Evolutionary conservation across 768 basidiomycete genomes (phyloP).

Genomic region (Agaricus bisporus): DNA sequence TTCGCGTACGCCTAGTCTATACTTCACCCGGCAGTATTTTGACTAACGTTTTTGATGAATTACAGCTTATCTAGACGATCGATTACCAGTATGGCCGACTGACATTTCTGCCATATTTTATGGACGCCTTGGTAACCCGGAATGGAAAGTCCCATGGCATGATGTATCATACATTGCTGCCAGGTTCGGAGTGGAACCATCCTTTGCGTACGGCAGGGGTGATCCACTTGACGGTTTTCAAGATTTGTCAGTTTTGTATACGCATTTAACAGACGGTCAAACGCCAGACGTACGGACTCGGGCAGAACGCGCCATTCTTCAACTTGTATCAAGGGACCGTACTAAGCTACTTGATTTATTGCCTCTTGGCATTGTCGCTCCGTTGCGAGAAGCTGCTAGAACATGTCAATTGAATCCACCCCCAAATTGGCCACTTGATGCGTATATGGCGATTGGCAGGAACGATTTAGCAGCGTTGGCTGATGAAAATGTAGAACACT

Average conservation of each 20-base stretch:
- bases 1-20: slow-evolving; percentile 3
- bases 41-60: slow-evolving; percentile 37
- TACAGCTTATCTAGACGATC: slow-evolving; percentile 53
- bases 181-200: slow-evolving; percentile 43
- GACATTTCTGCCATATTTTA: slow-evolving; percentile 68
- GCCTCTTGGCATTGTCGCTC: slow-evolving; percentile 67
- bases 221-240: slow-evolving; percentile 54
- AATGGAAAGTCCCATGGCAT: slow-evolving; percentile 56
- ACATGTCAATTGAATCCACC: slow-evolving; percentile 79
- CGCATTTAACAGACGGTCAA: slow-evolving; percentile 49
- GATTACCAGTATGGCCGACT: slow-evolving; percentile 71
- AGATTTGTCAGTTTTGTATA: slow-evolving; percentile 51
- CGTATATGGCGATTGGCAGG: slow-evolving; percentile 66
- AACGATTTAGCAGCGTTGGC: slow-evolving; percentile 68
- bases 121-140: slow-evolving; percentile 55
- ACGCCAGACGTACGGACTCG: slow-evolving; percentile 50
- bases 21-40: slow-evolving; percentile 19
- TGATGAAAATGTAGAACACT: slow-evolving; percentile 37
- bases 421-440: slow-evolving; percentile 61
- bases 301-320: slow-evolving; percentile 58
- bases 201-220: slow-evolving; percentile 55
- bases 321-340: slow-evolving; percentile 44
- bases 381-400: slow-evolving; percentile 79
- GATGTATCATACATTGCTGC: slow-evolving; percentile 41
- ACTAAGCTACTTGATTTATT: slow-evolving; percentile 46